Evolutionary conservation across 2,329 filamentous ascomycete genomes (phyloP).

Genomic region (Pezicula radicicola): DNA sequence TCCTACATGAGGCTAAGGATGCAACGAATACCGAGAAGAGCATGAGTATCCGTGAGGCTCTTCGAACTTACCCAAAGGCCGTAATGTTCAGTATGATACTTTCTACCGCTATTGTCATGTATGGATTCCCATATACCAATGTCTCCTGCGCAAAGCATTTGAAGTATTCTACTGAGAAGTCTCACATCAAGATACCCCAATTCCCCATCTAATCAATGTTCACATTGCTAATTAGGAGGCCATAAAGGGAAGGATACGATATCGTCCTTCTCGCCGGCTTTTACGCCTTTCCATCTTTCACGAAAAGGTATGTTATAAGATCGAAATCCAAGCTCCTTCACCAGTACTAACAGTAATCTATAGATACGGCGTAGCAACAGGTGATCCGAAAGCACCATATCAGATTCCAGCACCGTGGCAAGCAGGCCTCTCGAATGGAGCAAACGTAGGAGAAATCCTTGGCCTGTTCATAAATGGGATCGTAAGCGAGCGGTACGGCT

Average conservation of each 20-base stretch:
- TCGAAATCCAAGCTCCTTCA: too few species aligned
- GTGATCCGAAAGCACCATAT: conserved; percentile 6
- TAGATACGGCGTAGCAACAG: conserved; percentile 10
- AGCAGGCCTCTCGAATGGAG: conserved; percentile 26
- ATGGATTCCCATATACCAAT: conserved; percentile 1
- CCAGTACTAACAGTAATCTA: too few species aligned
- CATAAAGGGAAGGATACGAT: conserved; percentile 22
- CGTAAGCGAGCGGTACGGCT: conserved; percentile 40
- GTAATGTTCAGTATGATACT: conserved; percentile 28
- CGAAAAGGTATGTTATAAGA: conserved; percentile 24
- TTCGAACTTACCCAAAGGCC: conserved; percentile 3
- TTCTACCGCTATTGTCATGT: conserved; percentile 29
- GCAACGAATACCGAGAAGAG: conserved; percentile 2
- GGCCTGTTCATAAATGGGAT: conserved; percentile 45
- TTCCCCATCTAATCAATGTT: background rate
- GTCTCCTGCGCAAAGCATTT: too few species aligned
- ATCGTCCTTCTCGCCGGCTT: conserved; percentile 31
- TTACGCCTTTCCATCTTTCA: conserved; percentile 29
- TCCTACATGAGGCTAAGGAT: conserved; percentile 4
- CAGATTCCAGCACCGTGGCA: conserved; percentile 28
- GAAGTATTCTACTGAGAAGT: too few species aligned
- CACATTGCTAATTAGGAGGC: conserved; percentile 28
- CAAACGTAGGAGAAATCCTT: conserved; percentile 34
- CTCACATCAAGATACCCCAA: too few species aligned
- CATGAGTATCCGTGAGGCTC: background rate